phyloP scores from a whole-genome alignment of 2,329 filamentous ascomycete species.

The Fusarium sacchari region DNA sequence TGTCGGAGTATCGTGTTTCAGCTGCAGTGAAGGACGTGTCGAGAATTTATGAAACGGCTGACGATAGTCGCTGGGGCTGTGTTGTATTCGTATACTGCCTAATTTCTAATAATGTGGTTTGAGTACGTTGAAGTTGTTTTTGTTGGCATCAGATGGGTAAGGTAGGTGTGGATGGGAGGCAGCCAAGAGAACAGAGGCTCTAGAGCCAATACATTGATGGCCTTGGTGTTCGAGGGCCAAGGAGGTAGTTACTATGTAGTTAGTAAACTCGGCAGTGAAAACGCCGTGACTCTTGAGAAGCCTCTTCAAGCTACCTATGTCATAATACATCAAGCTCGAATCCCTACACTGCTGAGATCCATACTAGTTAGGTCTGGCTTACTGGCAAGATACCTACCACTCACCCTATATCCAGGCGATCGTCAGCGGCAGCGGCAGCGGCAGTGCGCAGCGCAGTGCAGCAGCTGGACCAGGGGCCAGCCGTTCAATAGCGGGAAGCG shows the following conservation, averaged over 20 bases:
- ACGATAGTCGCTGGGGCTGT: not conserved
- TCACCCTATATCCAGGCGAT: conserved; percentile 26
- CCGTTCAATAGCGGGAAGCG: conserved; percentile 16
- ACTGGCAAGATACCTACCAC: not conserved
- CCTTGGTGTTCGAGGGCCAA: not conserved
- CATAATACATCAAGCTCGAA: conserved; percentile 15
- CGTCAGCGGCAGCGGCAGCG: conserved; percentile 27
- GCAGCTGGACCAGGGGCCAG: conserved; percentile 12
- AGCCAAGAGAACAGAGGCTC: conserved; percentile 12
- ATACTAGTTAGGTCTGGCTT: not conserved
- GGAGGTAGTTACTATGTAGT: not conserved
- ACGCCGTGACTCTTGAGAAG: not conserved
- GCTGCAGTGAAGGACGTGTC: not conserved
- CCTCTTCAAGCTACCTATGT: not conserved
- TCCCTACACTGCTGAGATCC: conserved; percentile 36
- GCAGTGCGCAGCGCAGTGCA: conserved; percentile 32
- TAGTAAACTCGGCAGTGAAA: not conserved
- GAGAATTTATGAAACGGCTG: not conserved
- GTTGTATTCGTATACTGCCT: not conserved
- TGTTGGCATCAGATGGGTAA: not conserved
- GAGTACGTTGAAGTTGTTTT: not conserved
- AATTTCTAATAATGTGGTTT: not conserved
- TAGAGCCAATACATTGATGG: not conserved
- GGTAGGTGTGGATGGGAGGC: conserved; percentile 29
- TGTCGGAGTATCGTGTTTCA: conserved; percentile 12